These are phyloP conservation scores for Globisporangium recalcitrans DNA, from an alignment of 352 stramenopile species.

Conservation along the genomic window DNA sequence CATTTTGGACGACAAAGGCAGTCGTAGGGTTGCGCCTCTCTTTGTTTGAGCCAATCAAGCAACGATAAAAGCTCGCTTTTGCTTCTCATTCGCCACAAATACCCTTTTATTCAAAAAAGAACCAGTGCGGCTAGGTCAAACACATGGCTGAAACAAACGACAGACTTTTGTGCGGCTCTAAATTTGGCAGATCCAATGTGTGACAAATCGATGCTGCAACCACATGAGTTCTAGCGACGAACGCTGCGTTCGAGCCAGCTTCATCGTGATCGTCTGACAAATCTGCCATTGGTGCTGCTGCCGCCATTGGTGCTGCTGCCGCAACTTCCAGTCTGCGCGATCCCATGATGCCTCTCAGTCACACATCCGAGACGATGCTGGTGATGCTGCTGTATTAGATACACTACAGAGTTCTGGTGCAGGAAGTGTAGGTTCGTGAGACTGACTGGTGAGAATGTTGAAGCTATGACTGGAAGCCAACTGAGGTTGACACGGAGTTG, in stretches of 20 bases:
- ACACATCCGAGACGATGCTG: no score
- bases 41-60: background rate
- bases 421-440: background rate
- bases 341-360: background rate
- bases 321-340: background rate
- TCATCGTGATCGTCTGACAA: background rate
- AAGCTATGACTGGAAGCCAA: background rate
- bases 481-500: background rate
- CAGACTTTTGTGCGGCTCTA: background rate
- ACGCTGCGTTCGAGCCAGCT: background rate
- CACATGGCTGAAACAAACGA: background rate
- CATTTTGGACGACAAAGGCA: background rate
- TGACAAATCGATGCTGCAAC: no score
- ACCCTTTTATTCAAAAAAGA: background rate
- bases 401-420: background rate
- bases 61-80: no score
- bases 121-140: background rate
- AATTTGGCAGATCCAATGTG: no score
- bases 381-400: no score
- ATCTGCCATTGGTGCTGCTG: background rate
- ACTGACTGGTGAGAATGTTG: background rate
- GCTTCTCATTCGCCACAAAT: background rate
- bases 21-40: background rate
- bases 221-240: no score
- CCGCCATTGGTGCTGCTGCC: no score